phyloP scores from a whole-genome alignment of 108 stramenopile species.

The Cyclostephanos tholiformis region DNA sequence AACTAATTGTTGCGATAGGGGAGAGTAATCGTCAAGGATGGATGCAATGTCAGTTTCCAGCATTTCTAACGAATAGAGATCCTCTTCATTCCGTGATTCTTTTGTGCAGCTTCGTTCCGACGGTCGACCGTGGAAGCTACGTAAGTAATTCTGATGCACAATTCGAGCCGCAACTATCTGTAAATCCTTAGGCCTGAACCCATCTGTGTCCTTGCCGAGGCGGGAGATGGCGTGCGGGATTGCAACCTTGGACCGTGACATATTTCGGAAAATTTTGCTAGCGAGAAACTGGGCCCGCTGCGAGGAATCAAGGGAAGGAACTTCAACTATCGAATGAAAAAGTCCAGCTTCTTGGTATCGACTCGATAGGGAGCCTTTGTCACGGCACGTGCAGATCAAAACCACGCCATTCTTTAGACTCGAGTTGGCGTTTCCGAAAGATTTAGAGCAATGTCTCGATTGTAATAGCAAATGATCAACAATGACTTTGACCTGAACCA shows the following conservation, averaged over 20 bases:
- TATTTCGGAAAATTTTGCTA: slow-evolving; percentile 5
- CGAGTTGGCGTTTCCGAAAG: not conserved
- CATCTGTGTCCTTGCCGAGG: slow-evolving; percentile 53
- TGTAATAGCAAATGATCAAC: slow-evolving; percentile 58
- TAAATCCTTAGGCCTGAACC: slow-evolving; percentile 67
- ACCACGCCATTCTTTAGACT: slow-evolving; percentile 21
- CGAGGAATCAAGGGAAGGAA: slow-evolving; percentile 40
- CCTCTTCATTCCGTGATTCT: not conserved
- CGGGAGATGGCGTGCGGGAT: slow-evolving; percentile 27
- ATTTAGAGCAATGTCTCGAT: slow-evolving; percentile 8
- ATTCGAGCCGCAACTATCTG: slow-evolving; percentile 55
- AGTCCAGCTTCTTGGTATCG: slow-evolving; percentile 34
- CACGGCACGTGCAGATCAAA: slow-evolving; percentile 41
- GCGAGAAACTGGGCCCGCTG: slow-evolving; percentile 30
- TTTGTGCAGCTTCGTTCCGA: not conserved
- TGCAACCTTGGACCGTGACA: not conserved
- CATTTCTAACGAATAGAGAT: slow-evolving; percentile 4
- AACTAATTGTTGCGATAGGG: slow-evolving; percentile 48
- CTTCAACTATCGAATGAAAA: slow-evolving; percentile 38
- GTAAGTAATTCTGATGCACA: slow-evolving; percentile 19
- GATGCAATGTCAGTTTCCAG: slow-evolving; percentile 36
- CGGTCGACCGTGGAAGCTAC: slow-evolving; percentile 22
- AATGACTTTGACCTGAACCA: slow-evolving; percentile 74
- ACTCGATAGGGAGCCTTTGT: slow-evolving; percentile 33
- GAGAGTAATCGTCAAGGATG: slow-evolving; percentile 38